Conservation (phyloP, 1,139 yeast species). For the Pichia sp. region DNA sequence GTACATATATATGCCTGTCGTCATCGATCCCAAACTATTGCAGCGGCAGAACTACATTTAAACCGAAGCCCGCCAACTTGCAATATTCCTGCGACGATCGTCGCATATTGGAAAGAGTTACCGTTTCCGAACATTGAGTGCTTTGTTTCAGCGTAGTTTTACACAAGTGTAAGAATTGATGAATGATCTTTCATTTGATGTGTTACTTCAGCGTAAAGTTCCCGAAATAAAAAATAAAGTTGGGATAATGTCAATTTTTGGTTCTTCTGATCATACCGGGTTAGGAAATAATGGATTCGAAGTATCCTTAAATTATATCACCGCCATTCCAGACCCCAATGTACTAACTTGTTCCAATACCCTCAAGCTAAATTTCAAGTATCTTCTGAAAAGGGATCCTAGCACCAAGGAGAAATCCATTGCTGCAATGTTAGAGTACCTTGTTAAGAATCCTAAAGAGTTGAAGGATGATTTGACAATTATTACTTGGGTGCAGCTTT, state of each 20-base stretch:
- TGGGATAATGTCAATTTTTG: constrained; percentile 7
- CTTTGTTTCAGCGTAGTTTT: too few species aligned
- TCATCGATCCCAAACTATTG: too few species aligned
- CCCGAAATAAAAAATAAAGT: neutral
- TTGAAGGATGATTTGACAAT: constrained; percentile 41
- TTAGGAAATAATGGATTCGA: constrained; percentile 44
- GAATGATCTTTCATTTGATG: too few species aligned
- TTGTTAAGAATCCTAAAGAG: constrained; percentile 19
- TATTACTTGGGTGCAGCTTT: constrained; percentile 71
- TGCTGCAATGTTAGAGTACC: constrained; percentile 37
- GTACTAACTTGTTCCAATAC: constrained; percentile 46
- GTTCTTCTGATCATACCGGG: constrained; percentile 12
- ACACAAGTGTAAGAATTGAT: too few species aligned
- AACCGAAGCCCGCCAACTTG: too few species aligned
- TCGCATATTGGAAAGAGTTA: too few species aligned
- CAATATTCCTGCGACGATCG: too few species aligned
- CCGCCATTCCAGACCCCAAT: constrained; percentile 68
- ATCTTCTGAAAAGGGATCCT: constrained; percentile 67
- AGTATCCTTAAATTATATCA: constrained; percentile 66
- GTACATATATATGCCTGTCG: too few species aligned
- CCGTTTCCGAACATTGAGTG: too few species aligned
- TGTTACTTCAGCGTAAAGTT: too few species aligned
- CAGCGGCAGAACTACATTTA: too few species aligned
- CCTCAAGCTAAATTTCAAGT: constrained; percentile 59
- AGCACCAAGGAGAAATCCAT: constrained; percentile 80